Evolutionary conservation across 1,284 basidiomycete genomes (phyloP), one percentile per base, ranked within the genome.

Genomic region (Trametes pubescens): DNA sequence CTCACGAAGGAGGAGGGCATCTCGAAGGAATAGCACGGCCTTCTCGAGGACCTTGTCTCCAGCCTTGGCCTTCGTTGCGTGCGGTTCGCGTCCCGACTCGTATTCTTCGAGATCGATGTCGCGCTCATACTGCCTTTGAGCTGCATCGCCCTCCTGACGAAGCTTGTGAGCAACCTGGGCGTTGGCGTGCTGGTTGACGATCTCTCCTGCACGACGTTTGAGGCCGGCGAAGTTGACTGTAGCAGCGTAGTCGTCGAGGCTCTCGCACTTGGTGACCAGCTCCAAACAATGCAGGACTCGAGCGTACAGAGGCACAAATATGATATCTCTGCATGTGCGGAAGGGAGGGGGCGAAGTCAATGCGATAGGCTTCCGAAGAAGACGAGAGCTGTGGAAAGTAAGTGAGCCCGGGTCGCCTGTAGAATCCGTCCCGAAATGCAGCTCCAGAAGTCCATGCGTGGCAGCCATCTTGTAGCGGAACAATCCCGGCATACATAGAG

Each of bases 381-480:
- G 10, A 59, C 18, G 1, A 72, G 78, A 75, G 49, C 54, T 8
- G 79, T 73, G 1, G 67, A 77, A 1, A 71, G 78, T 59, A 77
- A 73, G 4, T 70, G 71, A 5, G 67, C 26, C 10, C 49, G 51
- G 57, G 35, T 73, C 59, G 29, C 47, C 22, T 32, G 55, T 43
- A 11, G n/a, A n/a, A n/a, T n/a, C n/a, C n/a, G n/a, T n/a, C n/a
- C 52, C 62, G 24, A 64, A 78, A 55, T 79, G 78, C 0, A 71
- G 74, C 9, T 72, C 57, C 4, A 81, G 56, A 7, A 76, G 38
- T 0, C 77, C 76, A 51, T 74, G 71, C 2, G 73, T 67, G 11
- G 74, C 73, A 0, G 78, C 73, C 51, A 81, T 78, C 61, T 80
- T 76, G 21, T 69, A 71, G 61, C 81, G 80, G 65, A 82, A 82